Conservation (phyloP, 2,329 filamentous ascomycete genomes). For the Epicoccum sorghinum region DNA sequence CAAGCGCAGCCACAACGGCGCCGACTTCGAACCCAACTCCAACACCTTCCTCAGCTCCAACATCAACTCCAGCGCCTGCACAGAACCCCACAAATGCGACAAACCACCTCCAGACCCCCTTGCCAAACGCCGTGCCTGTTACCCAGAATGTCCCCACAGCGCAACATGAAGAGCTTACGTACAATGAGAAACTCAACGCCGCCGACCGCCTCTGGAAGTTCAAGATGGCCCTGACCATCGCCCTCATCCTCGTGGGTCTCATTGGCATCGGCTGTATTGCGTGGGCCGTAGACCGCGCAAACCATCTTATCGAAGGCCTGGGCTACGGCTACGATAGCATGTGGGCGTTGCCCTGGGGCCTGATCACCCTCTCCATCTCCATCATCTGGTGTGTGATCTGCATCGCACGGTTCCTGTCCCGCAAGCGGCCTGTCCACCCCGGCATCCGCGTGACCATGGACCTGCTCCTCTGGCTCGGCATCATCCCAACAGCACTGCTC, state of each 20-base stretch:
- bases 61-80: not conserved
- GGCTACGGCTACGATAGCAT: slow-evolving; percentile 18
- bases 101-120: not conserved
- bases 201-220: slow-evolving; percentile 41
- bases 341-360: slow-evolving; percentile 25
- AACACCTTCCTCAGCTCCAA: not conserved
- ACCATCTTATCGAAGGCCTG: not conserved
- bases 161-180: slow-evolving; percentile 13
- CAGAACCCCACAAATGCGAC: not conserved
- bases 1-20: not conserved
- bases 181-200: slow-evolving; percentile 34
- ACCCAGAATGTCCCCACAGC: slow-evolving; percentile 3
- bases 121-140: not conserved
- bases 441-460: slow-evolving; percentile 44
- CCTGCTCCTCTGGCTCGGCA: slow-evolving; percentile 44
- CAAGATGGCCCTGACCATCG: slow-evolving; percentile 32
- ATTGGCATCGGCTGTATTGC: slow-evolving; percentile 43
- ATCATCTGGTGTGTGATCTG: slow-evolving; percentile 39
- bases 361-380: slow-evolving; percentile 40
- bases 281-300: slow-evolving; percentile 23
- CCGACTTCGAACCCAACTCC: not conserved
- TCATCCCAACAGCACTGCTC: slow-evolving; percentile 37
- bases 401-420: slow-evolving; percentile 33
- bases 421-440: slow-evolving; percentile 41
- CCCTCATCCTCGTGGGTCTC: slow-evolving; percentile 32